Conservation (phyloP, 306 rosid species). For the Dryas octopetala region DNA sequence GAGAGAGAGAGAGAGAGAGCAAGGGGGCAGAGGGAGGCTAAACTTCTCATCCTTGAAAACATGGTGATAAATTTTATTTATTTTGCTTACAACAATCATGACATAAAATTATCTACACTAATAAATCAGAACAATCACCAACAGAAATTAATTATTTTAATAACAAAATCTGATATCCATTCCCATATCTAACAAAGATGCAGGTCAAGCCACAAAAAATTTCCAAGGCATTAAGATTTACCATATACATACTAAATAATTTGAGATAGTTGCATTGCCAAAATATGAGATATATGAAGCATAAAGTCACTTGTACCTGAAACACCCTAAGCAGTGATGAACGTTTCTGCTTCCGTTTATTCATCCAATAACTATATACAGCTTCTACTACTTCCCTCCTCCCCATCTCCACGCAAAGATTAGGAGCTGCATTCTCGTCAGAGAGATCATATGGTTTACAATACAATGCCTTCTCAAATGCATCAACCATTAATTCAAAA, state of each 20-base stretch:
- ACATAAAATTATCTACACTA: neutral
- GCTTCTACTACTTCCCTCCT: conserved; percentile 47
- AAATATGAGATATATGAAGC: conserved; percentile 16
- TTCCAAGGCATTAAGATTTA: neutral
- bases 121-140: neutral
- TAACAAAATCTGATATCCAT: neutral
- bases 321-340: conserved; percentile 53
- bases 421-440: conserved; percentile 43
- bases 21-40: no score
- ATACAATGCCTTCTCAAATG: conserved; percentile 63
- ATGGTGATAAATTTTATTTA: neutral
- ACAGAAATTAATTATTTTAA: neutral
- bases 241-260: neutral
- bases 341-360: conserved; percentile 59
- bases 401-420: conserved; percentile 46
- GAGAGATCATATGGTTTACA: conserved; percentile 42
- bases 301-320: conserved; percentile 51
- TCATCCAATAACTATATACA: conserved; percentile 59
- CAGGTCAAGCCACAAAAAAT: conserved; percentile 14
- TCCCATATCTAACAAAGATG: conserved; percentile 10
- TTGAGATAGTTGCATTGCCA: neutral
- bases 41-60: neutral
- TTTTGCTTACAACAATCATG: neutral
- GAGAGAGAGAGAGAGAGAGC: no score
- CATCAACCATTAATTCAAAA: conserved; percentile 68